Base-by-base conservation (phyloP, 768 basidiomycete species). In the Jaapia argillacea region DNA sequence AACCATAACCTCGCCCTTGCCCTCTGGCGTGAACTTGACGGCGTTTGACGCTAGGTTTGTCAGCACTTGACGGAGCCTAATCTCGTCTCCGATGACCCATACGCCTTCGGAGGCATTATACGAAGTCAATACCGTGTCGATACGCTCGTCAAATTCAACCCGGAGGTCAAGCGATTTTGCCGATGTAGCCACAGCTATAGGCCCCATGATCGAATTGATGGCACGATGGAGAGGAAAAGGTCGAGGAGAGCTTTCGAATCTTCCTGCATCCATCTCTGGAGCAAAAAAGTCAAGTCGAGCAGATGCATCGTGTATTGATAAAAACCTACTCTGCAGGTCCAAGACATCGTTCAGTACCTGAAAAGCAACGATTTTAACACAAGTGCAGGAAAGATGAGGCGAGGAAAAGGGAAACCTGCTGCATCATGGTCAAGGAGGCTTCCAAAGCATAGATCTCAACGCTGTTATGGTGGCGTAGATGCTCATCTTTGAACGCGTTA, bases 401-500 rank as follows among this genome's bases (percentile, higher is more conserved):
- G n/a, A n/a, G n/a, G n/a, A n/a, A n/a, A n/a, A n/a, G n/a, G n/a
- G n/a, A n/a, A n/a, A n/a, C n/a, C 47, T 50, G 51, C 41, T 54
- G 56, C 70, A 69, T 66, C 58, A 64, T 65, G 38, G 52, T 57
- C 16, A 69, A 45, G 28, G 57, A 58, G 2, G 57, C 59, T 42
- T 65, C 60, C 28, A 69, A 48, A 13, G 67, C 73, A 25, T 65
- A 57, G 18, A 71, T 62, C 60, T 72, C 70, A 47, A 72, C 62
- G 21, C 57, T 56, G n/a, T n/a, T n/a, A 45, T 51, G 47, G 14
- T 49, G 48, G 24, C 58, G 45, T n/a, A 48, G 40, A 6, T 46
- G 10, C 10, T 10, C 31, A 16, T 10, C 45, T 31, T 57, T 54
- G 48, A 70, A 66, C 2, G 63, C 61, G 38, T 63, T 53, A 13